Evolutionary conservation across 306 rosid species (phyloP).

Genomic region (Quercus rubra): DNA sequence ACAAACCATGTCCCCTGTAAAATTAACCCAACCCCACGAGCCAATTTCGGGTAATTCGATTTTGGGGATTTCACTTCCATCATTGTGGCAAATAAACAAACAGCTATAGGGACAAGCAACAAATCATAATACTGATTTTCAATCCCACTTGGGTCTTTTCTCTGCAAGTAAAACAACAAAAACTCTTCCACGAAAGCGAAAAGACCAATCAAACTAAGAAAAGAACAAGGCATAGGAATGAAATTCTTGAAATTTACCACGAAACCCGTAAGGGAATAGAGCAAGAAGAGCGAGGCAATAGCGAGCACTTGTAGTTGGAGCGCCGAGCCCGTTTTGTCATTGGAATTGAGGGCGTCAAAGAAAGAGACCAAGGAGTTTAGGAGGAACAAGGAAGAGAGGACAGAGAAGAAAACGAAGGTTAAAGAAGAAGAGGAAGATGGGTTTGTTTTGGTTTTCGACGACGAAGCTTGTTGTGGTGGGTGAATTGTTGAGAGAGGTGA

Average conservation of each 20-base stretch:
- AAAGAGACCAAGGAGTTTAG: slow-evolving; percentile 51
- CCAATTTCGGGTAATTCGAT: slow-evolving; percentile 45
- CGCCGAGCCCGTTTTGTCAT: slow-evolving; percentile 62
- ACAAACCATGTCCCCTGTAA: slow-evolving; percentile 79
- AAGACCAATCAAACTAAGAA: slow-evolving; percentile 38
- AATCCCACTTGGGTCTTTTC: slow-evolving; percentile 63
- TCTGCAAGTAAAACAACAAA: slow-evolving; percentile 64
- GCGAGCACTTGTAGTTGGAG: slow-evolving; percentile 61
- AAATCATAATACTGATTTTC: slow-evolving; percentile 81
- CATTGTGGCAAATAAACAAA: slow-evolving; percentile 54
- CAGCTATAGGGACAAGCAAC: slow-evolving; percentile 54
- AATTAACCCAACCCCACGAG: slow-evolving; percentile 62
- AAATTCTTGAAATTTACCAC: slow-evolving; percentile 16
- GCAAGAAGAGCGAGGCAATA: slow-evolving; percentile 51
- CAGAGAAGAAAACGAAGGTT: slow-evolving; percentile 22
- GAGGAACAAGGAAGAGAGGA: slow-evolving; percentile 43
- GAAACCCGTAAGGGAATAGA: slow-evolving; percentile 48
- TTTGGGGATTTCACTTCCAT: slow-evolving; percentile 38
- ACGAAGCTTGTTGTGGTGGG: slow-evolving; percentile 6
- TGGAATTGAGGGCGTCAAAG: slow-evolving; percentile 41
- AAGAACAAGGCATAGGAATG: slow-evolving; percentile 29
- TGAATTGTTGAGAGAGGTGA: slow-evolving; percentile 15
- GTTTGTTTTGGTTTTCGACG: slow-evolving; percentile 9
- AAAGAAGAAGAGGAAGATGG: slow-evolving; percentile 23
- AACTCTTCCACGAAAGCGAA: slow-evolving; percentile 78